These are phyloP conservation scores for Ustilago nuda DNA, from an alignment of 1,284 basidiomycete genomes.

Conservation along the genomic window DNA sequence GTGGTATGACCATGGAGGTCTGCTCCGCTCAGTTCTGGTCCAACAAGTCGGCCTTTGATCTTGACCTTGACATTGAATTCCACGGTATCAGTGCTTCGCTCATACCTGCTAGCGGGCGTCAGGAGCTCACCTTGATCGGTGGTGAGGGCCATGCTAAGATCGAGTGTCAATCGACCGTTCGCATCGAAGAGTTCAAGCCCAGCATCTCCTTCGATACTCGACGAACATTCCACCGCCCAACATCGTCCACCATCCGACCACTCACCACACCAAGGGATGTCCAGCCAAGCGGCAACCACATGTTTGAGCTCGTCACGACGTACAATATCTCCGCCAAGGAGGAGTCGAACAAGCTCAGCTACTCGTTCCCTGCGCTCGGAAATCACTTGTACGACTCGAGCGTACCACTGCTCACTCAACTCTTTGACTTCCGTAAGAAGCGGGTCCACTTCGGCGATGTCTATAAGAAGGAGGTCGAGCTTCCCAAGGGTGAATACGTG, in stretches of 20 bases:
- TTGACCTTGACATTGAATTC: constrained; percentile 68
- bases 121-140: constrained; percentile 64
- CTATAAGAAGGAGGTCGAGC: constrained; percentile 67
- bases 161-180: constrained; percentile 59
- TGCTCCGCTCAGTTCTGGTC: constrained; percentile 69
- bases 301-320: constrained; percentile 68
- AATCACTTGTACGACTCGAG: constrained; percentile 68
- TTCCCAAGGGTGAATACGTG: constrained; percentile 68
- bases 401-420: constrained; percentile 65
- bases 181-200: constrained; percentile 66
- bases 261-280: constrained; percentile 62
- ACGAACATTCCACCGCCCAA: constrained; percentile 64
- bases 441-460: constrained; percentile 67
- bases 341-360: constrained; percentile 58
- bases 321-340: constrained; percentile 66
- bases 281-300: constrained; percentile 64
- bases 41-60: constrained; percentile 62
- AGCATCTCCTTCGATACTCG: constrained; percentile 66
- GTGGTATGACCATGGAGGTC: constrained; percentile 68
- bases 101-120: constrained; percentile 53
- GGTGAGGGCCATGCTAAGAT: constrained; percentile 66
- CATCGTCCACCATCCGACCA: constrained; percentile 55
- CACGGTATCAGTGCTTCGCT: constrained; percentile 64
- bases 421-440: constrained; percentile 65
- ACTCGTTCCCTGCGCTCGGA: constrained; percentile 58